phyloP scores from a whole-genome alignment of 1,139 yeast genomes.

The Geotrichum bryndzae region DNA sequence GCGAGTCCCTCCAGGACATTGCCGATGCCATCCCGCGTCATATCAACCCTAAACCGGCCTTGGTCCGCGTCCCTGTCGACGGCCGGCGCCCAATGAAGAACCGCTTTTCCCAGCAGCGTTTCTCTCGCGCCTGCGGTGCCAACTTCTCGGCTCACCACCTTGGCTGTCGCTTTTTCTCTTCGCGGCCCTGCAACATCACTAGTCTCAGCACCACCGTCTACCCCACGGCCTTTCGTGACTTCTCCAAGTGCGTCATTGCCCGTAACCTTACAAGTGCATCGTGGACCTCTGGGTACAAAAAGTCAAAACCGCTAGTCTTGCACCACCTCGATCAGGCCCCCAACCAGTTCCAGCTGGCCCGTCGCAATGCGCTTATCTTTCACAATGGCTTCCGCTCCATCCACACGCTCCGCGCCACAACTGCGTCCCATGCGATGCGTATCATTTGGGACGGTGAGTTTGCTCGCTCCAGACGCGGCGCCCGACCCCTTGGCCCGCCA shows the following conservation, averaged over 20 bases:
- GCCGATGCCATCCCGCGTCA: constrained; percentile 10
- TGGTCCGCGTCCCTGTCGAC: constrained; percentile 10
- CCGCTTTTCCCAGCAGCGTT: neutral
- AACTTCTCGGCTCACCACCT: neutral
- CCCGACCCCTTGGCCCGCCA: neutral
- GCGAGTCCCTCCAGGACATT: constrained; percentile 15
- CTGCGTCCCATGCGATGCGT: constrained; percentile 4
- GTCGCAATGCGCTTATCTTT: neutral
- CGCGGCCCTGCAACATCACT: neutral
- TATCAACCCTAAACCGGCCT: constrained; percentile 2
- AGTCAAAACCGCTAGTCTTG: neutral
- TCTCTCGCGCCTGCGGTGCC: neutral
- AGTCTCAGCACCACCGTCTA: neutral
- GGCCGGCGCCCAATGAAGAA: neutral
- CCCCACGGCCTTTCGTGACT: neutral
- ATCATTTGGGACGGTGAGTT: constrained; percentile 2
- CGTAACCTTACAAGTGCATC: neutral
- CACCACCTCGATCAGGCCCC: neutral
- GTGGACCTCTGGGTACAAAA: neutral
- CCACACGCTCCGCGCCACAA: neutral
- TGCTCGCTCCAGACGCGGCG: neutral
- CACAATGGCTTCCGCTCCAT: neutral
- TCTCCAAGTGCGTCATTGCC: neutral
- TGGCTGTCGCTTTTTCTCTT: constrained; percentile 1
- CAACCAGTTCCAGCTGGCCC: neutral